phyloP scores from a whole-genome alignment of 768 basidiomycete species.

The Fistulinella prunicolor region DNA sequence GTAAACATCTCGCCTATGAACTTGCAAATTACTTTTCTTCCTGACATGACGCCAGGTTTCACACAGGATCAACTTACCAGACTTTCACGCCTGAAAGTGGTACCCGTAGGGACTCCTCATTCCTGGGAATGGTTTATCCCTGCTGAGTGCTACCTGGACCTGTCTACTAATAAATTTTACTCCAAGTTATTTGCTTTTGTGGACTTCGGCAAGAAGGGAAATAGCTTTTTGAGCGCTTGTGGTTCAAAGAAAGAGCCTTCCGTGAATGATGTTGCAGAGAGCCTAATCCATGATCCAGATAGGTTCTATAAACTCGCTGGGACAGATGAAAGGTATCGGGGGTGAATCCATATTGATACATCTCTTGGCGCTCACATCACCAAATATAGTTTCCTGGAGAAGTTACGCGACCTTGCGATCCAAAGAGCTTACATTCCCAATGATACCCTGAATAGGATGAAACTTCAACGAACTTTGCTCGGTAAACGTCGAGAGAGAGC shows the following conservation, averaged over 20 bases:
- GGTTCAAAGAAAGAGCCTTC: constrained; percentile 82
- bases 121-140: neutral
- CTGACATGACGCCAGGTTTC: constrained; percentile 33
- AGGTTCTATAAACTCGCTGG: constrained; percentile 64
- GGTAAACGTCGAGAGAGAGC: too few species aligned
- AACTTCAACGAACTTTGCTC: neutral
- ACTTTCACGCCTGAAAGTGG: neutral
- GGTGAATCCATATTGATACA: too few species aligned
- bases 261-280: constrained; percentile 69
- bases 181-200: constrained; percentile 80
- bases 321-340: constrained; percentile 40
- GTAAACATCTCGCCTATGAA: too few species aligned
- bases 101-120: neutral
- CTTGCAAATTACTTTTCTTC: too few species aligned
- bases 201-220: constrained; percentile 76
- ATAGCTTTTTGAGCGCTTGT: constrained; percentile 75
- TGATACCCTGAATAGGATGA: constrained; percentile 51
- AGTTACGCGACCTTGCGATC: constrained; percentile 78
- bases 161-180: constrained; percentile 40
- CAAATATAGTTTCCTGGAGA: constrained; percentile 62
- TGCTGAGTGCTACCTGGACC: neutral
- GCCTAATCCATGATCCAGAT: constrained; percentile 59
- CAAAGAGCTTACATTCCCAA: constrained; percentile 53
- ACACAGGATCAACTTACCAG: constrained; percentile 43
- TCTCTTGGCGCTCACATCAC: neutral